A percentile compares a stretch with the other conserved stretches of the same genome.
Conservation (phyloP, 2,329 filamentous ascomycete species). For the Rutstroemia sp. region DNA sequence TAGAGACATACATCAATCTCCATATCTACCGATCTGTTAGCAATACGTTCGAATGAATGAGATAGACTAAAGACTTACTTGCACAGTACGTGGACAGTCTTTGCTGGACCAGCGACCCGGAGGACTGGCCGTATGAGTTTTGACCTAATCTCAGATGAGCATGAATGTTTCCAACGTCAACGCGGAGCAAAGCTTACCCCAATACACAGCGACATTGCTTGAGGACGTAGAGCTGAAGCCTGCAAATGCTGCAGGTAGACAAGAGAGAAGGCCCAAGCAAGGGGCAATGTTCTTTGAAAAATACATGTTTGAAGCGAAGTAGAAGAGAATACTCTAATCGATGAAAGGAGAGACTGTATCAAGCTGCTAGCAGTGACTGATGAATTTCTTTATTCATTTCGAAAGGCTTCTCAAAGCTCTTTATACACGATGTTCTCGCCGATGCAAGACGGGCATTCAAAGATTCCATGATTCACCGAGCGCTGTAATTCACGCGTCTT, state of each 20-base stretch:
- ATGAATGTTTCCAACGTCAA: not conserved
- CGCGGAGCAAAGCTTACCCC: constrained; percentile 40
- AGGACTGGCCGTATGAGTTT: constrained; percentile 48
- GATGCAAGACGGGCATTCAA: not conserved
- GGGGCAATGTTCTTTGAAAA: constrained; percentile 10
- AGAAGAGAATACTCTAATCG: too few relatives aligned
- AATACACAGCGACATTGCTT: constrained; percentile 58
- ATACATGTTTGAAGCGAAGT: not conserved
- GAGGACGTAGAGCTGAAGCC: constrained; percentile 37
- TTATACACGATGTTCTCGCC: not conserved
- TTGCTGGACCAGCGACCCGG: constrained; percentile 41
- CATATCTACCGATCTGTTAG: constrained; percentile 29
- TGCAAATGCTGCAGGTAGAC: constrained; percentile 30
- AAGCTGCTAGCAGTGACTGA: too few relatives aligned
- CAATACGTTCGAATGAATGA: constrained; percentile 5
- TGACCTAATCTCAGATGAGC: constrained; percentile 35
- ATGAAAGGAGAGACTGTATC: too few relatives aligned
- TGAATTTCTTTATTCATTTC: too few relatives aligned
- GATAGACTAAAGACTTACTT: constrained; percentile 34
- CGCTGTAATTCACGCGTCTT: not conserved
- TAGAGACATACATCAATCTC: constrained; percentile 37
- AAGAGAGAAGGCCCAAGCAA: constrained; percentile 26
- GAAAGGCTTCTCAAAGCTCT: not conserved
- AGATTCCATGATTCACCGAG: too few relatives aligned
- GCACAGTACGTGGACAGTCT: constrained; percentile 51